These are phyloP conservation scores for Chloropicon primus DNA, from an alignment of 139 green algal genomes.

Conservation along the genomic window DNA sequence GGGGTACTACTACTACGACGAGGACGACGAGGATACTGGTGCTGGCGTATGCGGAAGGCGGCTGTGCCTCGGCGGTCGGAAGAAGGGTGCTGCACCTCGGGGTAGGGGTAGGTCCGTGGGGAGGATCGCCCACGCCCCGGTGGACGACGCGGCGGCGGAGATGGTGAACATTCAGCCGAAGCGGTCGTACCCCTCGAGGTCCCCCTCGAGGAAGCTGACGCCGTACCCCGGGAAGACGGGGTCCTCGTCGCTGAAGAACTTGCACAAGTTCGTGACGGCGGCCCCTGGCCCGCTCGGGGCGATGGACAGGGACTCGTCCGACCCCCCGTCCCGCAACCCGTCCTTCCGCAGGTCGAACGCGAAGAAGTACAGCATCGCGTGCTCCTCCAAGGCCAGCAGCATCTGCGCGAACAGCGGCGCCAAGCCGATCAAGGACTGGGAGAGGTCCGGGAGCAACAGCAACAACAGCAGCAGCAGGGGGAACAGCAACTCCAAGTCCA, in stretches of 20 bases:
- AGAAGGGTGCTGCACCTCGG: not conserved
- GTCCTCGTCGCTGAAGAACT: not conserved
- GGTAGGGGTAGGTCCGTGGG: not conserved
- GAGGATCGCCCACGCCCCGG: not conserved
- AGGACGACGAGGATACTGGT: not conserved
- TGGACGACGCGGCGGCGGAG: too few relatives aligned
- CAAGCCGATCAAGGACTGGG: not conserved
- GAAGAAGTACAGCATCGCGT: not conserved
- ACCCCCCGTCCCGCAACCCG: not conserved
- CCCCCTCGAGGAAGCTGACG: not conserved
- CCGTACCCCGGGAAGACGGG: not conserved
- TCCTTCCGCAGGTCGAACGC: not conserved
- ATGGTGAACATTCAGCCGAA: not conserved
- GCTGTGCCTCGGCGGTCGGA: not conserved
- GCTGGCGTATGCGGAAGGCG: too few relatives aligned
- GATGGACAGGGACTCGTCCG: not conserved
- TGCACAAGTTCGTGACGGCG: not conserved
- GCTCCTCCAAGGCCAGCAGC: not conserved
- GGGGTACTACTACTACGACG: not conserved
- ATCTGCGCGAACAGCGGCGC: not conserved
- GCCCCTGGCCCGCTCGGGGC: not conserved
- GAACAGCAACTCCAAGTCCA: not conserved
- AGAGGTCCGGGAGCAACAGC: not conserved
- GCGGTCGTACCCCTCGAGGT: not conserved
- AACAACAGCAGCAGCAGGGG: not conserved